Conservation (phyloP, 1,284 basidiomycete species). For the Veloporphyrellus conicus region DNA sequence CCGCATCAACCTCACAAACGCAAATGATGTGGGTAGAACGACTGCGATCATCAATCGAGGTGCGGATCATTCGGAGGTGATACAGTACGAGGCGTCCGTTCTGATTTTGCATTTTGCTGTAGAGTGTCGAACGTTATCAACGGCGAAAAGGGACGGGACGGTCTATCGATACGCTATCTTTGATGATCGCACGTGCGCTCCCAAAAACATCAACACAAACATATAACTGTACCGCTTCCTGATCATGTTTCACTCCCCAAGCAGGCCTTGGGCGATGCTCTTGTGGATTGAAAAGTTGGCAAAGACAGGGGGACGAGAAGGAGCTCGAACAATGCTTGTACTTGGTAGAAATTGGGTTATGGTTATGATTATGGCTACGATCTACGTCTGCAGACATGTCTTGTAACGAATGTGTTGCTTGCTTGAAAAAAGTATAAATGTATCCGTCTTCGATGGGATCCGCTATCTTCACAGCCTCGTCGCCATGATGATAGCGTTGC, state of each 20-base stretch:
- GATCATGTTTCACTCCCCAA: slow-evolving; percentile 6
- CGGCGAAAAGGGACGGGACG: not conserved
- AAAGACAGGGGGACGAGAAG: not conserved
- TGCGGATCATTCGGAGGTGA: slow-evolving; percentile 29
- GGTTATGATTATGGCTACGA: not conserved
- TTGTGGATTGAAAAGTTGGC: not conserved
- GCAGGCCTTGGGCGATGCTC: slow-evolving; percentile 14
- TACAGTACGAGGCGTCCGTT: slow-evolving; percentile 11
- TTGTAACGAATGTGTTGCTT: not conserved
- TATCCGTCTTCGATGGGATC: not conserved
- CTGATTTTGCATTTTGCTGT: slow-evolving; percentile 23
- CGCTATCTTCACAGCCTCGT: not conserved
- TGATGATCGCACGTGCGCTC: slow-evolving; percentile 25
- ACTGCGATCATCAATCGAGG: slow-evolving; percentile 18
- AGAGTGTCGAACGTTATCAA: slow-evolving; percentile 26
- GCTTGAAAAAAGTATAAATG: not conserved
- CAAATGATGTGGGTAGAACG: slow-evolving; percentile 15
- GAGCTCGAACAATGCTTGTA: not conserved
- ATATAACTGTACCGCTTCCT: slow-evolving; percentile 4
- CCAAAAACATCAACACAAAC: not conserved
- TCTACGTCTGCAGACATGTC: not conserved
- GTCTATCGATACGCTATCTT: slow-evolving; percentile 12
- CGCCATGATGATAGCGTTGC: not conserved
- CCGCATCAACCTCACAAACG: slow-evolving; percentile 9
- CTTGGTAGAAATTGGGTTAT: not conserved